Evolutionary conservation across 1,284 basidiomycete species (phyloP).

Genomic region (Thecaphora frezii): DNA sequence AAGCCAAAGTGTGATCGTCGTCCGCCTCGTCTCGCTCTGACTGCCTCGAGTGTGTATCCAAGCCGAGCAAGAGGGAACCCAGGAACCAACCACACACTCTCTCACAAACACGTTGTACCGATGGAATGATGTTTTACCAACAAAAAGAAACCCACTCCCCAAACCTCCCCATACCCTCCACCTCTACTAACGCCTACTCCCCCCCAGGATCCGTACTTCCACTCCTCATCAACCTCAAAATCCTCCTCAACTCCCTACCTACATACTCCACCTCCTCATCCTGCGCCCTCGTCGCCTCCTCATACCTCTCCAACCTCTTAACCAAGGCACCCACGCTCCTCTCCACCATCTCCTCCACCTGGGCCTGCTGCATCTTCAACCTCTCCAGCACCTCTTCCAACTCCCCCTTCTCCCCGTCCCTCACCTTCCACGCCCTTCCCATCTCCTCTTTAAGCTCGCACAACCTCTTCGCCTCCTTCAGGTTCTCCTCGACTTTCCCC

Average conservation of each 20-base stretch:
- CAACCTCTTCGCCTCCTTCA: constrained; percentile 14
- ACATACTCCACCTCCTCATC: constrained; percentile 3
- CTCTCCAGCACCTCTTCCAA: constrained; percentile 1
- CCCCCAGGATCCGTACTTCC: background rate
- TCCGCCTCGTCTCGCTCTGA: too few species aligned
- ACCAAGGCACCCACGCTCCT: constrained; percentile 1
- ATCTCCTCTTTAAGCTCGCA: constrained; percentile 14
- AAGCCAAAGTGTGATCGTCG: too few species aligned
- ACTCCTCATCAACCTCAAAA: constrained; percentile 4
- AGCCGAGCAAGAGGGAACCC: too few species aligned
- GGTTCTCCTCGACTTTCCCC: constrained; percentile 9
- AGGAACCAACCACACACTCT: too few species aligned
- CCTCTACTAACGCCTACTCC: background rate
- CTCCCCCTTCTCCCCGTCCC: constrained; percentile 1
- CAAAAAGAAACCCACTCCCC: too few species aligned
- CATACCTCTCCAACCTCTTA: constrained; percentile 2
- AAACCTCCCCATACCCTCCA: too few species aligned
- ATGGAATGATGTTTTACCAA: too few species aligned
- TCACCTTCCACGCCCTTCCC: background rate
- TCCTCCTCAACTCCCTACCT: constrained; percentile 1
- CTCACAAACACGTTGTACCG: too few species aligned
- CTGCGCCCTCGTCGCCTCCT: background rate
- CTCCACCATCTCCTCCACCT: constrained; percentile 2
- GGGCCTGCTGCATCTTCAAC: constrained; percentile 1
- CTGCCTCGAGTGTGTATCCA: too few species aligned